Percentiles rank a stretch among this genome's conserved stretches.
phyloP scores from a whole-genome alignment of 805 yeast genomes.

The Wickerhamiella azymoides region DNA sequence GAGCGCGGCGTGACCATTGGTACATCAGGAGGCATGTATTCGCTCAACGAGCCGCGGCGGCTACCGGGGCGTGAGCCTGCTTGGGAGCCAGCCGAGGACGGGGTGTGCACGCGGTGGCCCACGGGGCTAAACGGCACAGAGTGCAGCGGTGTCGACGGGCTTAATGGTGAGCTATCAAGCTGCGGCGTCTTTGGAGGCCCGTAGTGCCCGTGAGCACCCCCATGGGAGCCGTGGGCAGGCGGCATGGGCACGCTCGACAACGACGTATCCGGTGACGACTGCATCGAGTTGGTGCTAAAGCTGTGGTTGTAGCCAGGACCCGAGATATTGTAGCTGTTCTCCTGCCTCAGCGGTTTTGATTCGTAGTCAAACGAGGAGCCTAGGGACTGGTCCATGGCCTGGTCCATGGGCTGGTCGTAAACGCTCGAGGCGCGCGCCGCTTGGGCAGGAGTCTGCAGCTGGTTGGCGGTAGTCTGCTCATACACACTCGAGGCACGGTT shows the following conservation, averaged over 20 bases:
- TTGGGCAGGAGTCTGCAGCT: neutral
- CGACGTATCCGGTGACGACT: neutral
- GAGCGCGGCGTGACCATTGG: neutral
- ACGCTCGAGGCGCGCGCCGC: neutral
- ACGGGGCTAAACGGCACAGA: neutral
- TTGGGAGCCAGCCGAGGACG: neutral
- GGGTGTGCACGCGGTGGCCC: neutral
- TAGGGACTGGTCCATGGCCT: too few species aligned
- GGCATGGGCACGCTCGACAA: neutral
- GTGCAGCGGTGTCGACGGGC: conserved; percentile 3
- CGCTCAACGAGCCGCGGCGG: conserved; percentile 1
- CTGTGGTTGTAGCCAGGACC: neutral
- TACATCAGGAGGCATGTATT: conserved; percentile 3
- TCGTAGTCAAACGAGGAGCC: too few species aligned
- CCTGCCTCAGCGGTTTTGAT: too few species aligned
- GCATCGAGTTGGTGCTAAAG: neutral
- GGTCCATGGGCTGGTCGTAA: neutral
- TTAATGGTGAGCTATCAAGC: neutral
- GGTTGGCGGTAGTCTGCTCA: neutral
- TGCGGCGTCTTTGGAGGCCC: neutral
- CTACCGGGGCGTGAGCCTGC: neutral
- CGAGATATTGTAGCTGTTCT: too few species aligned
- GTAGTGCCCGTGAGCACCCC: neutral
- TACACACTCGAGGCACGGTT: neutral
- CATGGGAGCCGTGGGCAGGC: neutral